Conservation (phyloP, 805 yeast species). For the Saccharomyces mikatae region DNA sequence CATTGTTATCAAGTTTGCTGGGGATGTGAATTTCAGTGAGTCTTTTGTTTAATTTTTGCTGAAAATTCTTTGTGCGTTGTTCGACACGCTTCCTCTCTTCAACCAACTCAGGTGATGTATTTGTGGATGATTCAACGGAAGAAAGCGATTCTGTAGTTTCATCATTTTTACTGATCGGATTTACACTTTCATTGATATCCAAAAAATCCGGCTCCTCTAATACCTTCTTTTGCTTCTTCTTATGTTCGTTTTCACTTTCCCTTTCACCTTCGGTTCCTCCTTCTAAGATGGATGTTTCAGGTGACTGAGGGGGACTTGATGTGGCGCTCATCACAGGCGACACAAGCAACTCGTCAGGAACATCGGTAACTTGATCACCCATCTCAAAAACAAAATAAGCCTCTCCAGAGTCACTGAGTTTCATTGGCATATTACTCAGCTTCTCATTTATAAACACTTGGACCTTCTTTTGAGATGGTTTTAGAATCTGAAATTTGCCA, state of each 20-base stretch:
- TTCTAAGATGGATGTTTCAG: slow-evolving; percentile 7
- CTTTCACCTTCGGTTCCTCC: slow-evolving; percentile 22
- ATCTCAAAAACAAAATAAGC: slow-evolving; percentile 96
- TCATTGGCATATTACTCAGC: slow-evolving; percentile 83
- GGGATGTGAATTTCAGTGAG: slow-evolving; percentile 73
- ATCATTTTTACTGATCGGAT: neutral
- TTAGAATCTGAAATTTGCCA: slow-evolving; percentile 84
- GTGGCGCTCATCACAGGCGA: slow-evolving; percentile 74
- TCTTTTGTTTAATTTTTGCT: slow-evolving; percentile 48
- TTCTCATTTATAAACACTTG: slow-evolving; percentile 80
- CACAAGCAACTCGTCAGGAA: slow-evolving; percentile 73
- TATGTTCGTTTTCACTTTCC: slow-evolving; percentile 17
- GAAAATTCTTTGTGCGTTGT: slow-evolving; percentile 12
- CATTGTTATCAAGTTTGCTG: slow-evolving; percentile 77
- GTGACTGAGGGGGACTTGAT: slow-evolving; percentile 47
- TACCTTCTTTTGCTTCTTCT: slow-evolving; percentile 2
- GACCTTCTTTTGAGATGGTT: slow-evolving; percentile 93
- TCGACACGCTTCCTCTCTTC: neutral
- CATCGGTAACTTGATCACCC: slow-evolving; percentile 42
- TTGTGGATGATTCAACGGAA: slow-evolving; percentile 3
- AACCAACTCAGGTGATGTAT: neutral
- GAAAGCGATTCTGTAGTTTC: slow-evolving; percentile 3
- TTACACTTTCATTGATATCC: slow-evolving; percentile 19
- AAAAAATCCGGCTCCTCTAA: slow-evolving; percentile 30
- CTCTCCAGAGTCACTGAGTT: slow-evolving; percentile 94